Evolutionary conservation across 2,329 filamentous ascomycete genomes (phyloP).

Genomic region (Orbilia blumenaviensis): DNA sequence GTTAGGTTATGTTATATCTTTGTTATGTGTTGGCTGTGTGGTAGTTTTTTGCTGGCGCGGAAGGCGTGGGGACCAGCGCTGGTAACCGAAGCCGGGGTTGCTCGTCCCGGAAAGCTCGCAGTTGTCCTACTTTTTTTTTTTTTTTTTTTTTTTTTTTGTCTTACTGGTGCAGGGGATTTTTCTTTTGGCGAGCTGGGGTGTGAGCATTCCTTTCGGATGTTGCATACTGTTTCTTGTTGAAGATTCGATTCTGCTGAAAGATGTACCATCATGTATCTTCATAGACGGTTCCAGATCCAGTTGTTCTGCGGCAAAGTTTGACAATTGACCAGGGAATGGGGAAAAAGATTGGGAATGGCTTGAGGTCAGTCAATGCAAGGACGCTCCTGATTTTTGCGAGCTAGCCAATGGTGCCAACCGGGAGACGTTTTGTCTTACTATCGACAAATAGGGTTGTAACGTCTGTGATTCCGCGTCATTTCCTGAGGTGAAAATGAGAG

Average conservation of each 20-base stretch:
- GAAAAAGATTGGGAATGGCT: slow-evolving; percentile 28
- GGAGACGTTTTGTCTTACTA: slow-evolving; percentile 45
- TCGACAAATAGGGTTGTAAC: slow-evolving; percentile 53
- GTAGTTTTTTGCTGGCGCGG: slow-evolving; percentile 23
- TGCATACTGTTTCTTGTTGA: slow-evolving; percentile 4
- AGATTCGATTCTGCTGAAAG: not conserved
- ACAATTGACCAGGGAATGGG: not conserved
- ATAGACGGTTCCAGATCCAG: slow-evolving; percentile 19
- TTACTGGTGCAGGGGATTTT: slow-evolving; percentile 32
- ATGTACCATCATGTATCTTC: slow-evolving; percentile 13
- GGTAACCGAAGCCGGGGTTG: slow-evolving; percentile 48
- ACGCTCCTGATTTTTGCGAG: slow-evolving; percentile 11
- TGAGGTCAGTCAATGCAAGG: slow-evolving; percentile 8
- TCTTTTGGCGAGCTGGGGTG: slow-evolving; percentile 21
- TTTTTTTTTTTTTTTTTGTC: slow-evolving; percentile 15
- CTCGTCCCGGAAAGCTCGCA: slow-evolving; percentile 30
- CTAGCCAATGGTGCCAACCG: slow-evolving; percentile 17
- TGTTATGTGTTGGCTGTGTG: slow-evolving; percentile 49
- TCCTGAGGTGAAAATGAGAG: slow-evolving; percentile 5
- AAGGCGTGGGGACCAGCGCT: slow-evolving; percentile 25
- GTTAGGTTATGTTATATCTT: slow-evolving; percentile 46
- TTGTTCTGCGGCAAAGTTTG: slow-evolving; percentile 13
- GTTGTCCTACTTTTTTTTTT: too few species aligned
- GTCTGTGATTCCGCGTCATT: slow-evolving; percentile 51
- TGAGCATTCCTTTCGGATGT: too few species aligned